Evolutionary conservation across 371 early-diverging fungal species (phyloP).

Genomic region (Caulochytrium protostelioides): DNA sequence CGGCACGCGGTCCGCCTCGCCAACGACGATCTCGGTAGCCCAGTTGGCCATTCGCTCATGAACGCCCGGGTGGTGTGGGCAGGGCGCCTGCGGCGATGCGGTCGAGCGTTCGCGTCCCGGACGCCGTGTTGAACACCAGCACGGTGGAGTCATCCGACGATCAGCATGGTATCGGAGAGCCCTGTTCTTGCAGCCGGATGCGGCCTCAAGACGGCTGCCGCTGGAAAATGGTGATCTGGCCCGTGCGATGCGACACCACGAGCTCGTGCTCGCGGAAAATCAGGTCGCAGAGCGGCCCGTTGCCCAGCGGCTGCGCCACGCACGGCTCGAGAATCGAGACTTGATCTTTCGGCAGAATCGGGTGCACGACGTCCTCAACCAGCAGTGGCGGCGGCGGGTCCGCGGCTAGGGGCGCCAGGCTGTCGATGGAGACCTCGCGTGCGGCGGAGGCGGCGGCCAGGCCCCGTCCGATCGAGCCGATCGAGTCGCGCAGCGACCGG

Average conservation of each 20-base stretch:
- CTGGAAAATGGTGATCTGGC: conserved; percentile 55
- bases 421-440: conserved; percentile 2
- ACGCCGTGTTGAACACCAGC: too few species aligned
- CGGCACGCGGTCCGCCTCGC: too few species aligned
- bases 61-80: too few species aligned
- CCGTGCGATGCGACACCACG: conserved; percentile 59
- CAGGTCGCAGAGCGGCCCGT: conserved; percentile 45
- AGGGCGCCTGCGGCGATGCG: too few species aligned
- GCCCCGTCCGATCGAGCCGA: neutral
- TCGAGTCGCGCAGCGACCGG: neutral
- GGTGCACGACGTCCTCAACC: conserved; percentile 19
- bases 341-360: conserved; percentile 35
- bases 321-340: conserved; percentile 64
- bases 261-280: conserved; percentile 62
- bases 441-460: neutral
- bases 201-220: conserved; percentile 39
- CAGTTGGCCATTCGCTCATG: too few species aligned
- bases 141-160: too few species aligned
- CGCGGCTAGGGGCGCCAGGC: conserved; percentile 7
- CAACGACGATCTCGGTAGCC: too few species aligned
- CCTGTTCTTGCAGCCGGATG: too few species aligned
- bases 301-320: conserved; percentile 44
- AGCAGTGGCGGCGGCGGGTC: conserved; percentile 4
- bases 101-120: too few species aligned
- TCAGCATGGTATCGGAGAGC: too few species aligned